Evolutionary conservation across 352 stramenopile species (phyloP), one percentile per base, ranked within the genome.

Genomic region (Lagenidium giganteum): DNA sequence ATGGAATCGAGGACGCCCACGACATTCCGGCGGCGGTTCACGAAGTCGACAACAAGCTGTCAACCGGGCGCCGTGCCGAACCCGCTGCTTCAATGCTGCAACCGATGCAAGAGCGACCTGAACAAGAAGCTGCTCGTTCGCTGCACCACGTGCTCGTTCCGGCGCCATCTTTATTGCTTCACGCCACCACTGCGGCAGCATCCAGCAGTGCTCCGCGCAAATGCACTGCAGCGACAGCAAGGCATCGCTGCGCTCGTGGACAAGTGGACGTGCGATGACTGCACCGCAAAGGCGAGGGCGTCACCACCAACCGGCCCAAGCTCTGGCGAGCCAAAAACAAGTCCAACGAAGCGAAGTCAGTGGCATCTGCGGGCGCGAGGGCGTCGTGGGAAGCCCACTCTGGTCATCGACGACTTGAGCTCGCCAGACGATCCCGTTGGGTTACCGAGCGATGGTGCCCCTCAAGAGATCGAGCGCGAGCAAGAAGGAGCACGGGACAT

Each of bases 151-250:
- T 89, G 76, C 38, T 37, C 55, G 3, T 85, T 87, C 39, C 53
- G 62, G 1, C 71, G 70, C 18, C 76, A 87, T 42, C 44, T 87
- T 12, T 89, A 85, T 42, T 89, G 76, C 38, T 89, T 87, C 16
- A 54, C 58, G 9, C 76, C 76, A 4, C 70, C 73, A 28, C 54
- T 82, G 13, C 70, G 71, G 42, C 66, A 89, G 20, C 73, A 89
- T 24, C 76, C 73, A 4, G 69, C 57, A 9, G 61, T 74, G 8
- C 8, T 24, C 0, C n/a, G n/a, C n/a, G n/a, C n/a, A n/a, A n/a
- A n/a, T n/a, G 25, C 23, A 1, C 34, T 59, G 5, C n/a, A 41
- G 30, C 55, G 55, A 3, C 44, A 26, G 5, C 33, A n/a, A n/a
- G n/a, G 48, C 2, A 46, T 56, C 3, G 21, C 22, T 5, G 38